Conservation (phyloP, 176 grass and related monocot genomes). For the Themeda triandra region DNA sequence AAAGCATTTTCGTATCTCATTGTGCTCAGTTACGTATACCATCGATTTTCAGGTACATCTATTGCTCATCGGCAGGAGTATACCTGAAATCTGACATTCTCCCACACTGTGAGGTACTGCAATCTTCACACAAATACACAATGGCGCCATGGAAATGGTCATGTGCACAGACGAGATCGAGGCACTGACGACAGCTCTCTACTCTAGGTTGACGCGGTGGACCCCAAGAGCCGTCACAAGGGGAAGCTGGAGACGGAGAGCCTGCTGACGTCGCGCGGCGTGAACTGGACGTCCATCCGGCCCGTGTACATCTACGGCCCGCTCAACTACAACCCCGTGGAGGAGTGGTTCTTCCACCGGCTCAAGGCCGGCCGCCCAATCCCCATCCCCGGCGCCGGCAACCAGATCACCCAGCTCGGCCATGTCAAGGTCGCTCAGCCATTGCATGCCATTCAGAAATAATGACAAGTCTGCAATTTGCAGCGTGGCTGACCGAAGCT, state of each 20-base stretch:
- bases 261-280: constrained; percentile 54
- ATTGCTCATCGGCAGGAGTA: constrained; percentile 94
- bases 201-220: constrained; percentile 62
- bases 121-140: not conserved
- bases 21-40: not conserved
- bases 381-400: constrained; percentile 70
- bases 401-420: constrained; percentile 97
- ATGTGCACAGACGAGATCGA: not conserved
- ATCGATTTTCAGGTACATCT: constrained; percentile 68
- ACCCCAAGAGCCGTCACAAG: constrained; percentile 97
- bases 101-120: constrained; percentile 77
- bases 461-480: not conserved
- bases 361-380: constrained; percentile 88
- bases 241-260: constrained; percentile 98
- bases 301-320: constrained; percentile 98
- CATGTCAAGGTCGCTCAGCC: constrained; percentile 69
- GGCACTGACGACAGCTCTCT: not conserved
- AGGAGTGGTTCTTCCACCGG: constrained; percentile 99
- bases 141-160: no score
- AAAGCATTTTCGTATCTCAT: not conserved
- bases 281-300: constrained; percentile 92
- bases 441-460: not conserved
- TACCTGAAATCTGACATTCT: constrained; percentile 87
- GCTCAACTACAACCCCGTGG: constrained; percentile 96
- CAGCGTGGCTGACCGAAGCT: not conserved